Base-by-base conservation (phyloP, 306 rosid genomes). In the Senna tora region DNA sequence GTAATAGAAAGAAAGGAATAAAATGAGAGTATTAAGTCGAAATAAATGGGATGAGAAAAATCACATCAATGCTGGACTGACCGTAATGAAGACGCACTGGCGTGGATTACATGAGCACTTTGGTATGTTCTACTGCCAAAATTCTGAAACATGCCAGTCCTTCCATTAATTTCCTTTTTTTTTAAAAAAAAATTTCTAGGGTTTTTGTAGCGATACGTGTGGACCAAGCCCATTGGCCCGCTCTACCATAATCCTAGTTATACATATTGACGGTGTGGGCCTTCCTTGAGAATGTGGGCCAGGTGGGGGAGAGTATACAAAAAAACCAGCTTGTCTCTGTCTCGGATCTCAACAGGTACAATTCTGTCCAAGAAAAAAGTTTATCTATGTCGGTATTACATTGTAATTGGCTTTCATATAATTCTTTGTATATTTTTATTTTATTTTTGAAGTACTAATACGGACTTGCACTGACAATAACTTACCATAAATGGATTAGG, bases 71-170 rank as follows among this genome's bases (percentile, higher is more conserved):
- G 71, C 58, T 38, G 22, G 52, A 49, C 30, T 47, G 73, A 77
- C 2, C 14, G 65, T 21, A 62, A 38, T 38, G 60, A 64, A 54
- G 72, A 56, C 47, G 42, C 42, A 25, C 9, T 34, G 47, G 77
- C 14, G 53, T 34, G 69, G 67, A 69, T 45, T 46, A 34, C 76
- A 74, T 69, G 79, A 69, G 66, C 16, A 7, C 59, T 45, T 7
- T 22, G 43, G 19, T 36, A 65, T 22, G 53, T 45, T 33, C 20
- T 3, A 20, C 45, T 42, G 75, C 64, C 56, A 61, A 68, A 50
- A 10, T 46, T 49, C 73, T 78, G 69, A 6, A 43, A 33, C 59
- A 70, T 39, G 66, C 59, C 72, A 77, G 7, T 36, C 6, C 39
- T 36, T 36, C 39, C 39, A 36, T 36, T 36, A 5, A 36, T 36